These are phyloP conservation scores for Sporothrix dimorphospora DNA, from an alignment of 2,329 filamentous ascomycete species.

Conservation along the genomic window DNA sequence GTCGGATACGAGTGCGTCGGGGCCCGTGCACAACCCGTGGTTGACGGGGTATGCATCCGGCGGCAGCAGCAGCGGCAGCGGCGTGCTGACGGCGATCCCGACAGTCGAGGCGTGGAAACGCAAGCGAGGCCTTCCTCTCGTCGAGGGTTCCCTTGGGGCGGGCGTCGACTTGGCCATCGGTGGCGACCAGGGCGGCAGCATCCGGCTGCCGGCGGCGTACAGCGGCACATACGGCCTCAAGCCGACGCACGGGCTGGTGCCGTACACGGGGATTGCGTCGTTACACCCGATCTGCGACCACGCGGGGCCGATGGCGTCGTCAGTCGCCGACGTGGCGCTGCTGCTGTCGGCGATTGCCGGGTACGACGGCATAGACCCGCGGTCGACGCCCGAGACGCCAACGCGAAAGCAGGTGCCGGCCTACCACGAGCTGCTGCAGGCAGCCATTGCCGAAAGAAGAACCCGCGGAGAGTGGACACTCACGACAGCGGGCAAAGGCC, in stretches of 20 bases:
- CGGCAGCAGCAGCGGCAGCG: conserved; percentile 74
- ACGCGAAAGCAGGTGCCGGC: conserved; percentile 40
- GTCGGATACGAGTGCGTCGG: conserved; percentile 71
- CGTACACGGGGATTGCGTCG: conserved; percentile 52
- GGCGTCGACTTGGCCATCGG: conserved; percentile 51
- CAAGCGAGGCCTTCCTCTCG: conserved; percentile 66
- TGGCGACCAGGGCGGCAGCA: conserved; percentile 72
- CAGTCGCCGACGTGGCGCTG: conserved; percentile 47
- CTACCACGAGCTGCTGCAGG: conserved; percentile 40
- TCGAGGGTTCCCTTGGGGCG: conserved; percentile 41
- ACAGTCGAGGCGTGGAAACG: conserved; percentile 26
- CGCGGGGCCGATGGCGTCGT: conserved; percentile 50
- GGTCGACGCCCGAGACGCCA: conserved; percentile 46
- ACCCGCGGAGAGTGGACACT: conserved; percentile 35
- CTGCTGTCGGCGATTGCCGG: conserved; percentile 50
- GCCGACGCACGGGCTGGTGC: conserved; percentile 53
- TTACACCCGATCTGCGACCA: conserved; percentile 50
- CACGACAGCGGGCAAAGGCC: conserved; percentile 41
- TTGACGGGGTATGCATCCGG: conserved; percentile 74
- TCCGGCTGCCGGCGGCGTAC: conserved; percentile 61
- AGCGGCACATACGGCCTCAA: conserved; percentile 51
- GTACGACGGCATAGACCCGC: conserved; percentile 53
- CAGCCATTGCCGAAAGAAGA: conserved; percentile 33
- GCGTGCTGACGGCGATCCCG: conserved; percentile 42
- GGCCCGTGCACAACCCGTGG: conserved; percentile 72